phyloP scores from a whole-genome alignment of 257 asterid genomes.

The Anisodus tanguticus region DNA sequence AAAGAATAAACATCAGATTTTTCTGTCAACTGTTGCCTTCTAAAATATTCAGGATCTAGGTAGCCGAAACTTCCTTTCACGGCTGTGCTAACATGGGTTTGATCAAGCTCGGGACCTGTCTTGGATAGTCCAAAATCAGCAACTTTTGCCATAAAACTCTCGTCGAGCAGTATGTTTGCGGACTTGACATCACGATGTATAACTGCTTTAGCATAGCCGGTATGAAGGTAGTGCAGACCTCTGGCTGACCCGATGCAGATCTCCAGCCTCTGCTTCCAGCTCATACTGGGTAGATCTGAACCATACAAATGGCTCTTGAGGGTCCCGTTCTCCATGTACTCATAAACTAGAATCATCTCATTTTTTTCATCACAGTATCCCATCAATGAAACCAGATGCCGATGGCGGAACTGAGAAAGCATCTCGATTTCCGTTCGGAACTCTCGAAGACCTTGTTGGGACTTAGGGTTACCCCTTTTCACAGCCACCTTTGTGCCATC shows the following conservation, averaged over 20 bases:
- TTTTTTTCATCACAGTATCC: slow-evolving; percentile 82
- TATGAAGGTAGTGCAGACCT: slow-evolving; percentile 84
- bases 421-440: slow-evolving; percentile 85
- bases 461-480: slow-evolving; percentile 79
- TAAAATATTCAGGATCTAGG: slow-evolving; percentile 81
- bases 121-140: slow-evolving; percentile 88
- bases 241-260: slow-evolving; percentile 85
- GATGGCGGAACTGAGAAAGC: slow-evolving; percentile 85
- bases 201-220: slow-evolving; percentile 70
- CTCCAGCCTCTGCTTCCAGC: slow-evolving; percentile 85
- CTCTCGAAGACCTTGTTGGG: slow-evolving; percentile 78
- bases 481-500: slow-evolving; percentile 79
- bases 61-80: slow-evolving; percentile 87
- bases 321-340: slow-evolving; percentile 86
- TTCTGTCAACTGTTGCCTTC: slow-evolving; percentile 82
- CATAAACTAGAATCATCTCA: slow-evolving; percentile 81
- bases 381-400: slow-evolving; percentile 78
- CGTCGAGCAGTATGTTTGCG: slow-evolving; percentile 84
- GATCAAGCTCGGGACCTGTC: slow-evolving; percentile 82
- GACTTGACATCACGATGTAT: slow-evolving; percentile 88
- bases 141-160: slow-evolving; percentile 77
- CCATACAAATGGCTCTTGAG: slow-evolving; percentile 78
- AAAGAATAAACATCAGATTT: slow-evolving; percentile 81
- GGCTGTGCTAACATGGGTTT: slow-evolving; percentile 87
- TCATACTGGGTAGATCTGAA: slow-evolving; percentile 52